Evolutionary conservation across 2,329 filamentous ascomycete genomes (phyloP), one percentile per base, ranked within the genome.

Genomic region (Conoideocrella luteorostrata): DNA sequence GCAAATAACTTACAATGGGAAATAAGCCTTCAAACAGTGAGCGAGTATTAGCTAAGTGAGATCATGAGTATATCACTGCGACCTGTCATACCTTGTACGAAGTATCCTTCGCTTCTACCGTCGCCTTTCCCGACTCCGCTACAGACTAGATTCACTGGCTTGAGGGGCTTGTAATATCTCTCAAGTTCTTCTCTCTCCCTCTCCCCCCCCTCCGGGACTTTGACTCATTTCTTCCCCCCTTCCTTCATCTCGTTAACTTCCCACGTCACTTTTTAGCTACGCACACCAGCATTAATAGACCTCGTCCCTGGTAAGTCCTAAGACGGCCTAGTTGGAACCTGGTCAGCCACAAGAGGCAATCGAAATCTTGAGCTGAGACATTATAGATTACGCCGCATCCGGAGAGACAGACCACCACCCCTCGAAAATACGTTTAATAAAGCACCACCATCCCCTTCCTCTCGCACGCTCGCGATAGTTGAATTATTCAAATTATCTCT

Each of bases 71-170:
- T n/a, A n/a, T n/a, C n/a, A n/a, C n/a, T n/a, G n/a, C n/a, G n/a
- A n/a, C n/a, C n/a, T n/a, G n/a, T 20, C 45, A 3, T 41, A 80
- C 78, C 71, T 79, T 82, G 49, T 77, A 69, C 5, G 66, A 64
- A 2, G 74, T 68, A 47, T 78, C 70, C 41, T 66, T 65, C 11
- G 77, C 76, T 46, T 80, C 77, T 21, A 52, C 57, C 28, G n/a
- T 15, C 4, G 30, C 4, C 3, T 13, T 33, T 33, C 18, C n/a
- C 30, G 30, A 33, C 5, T 9, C 30, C 4, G 13, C 30, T 7
- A 10, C 30, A 33, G n/a, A n/a, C n/a, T n/a, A n/a, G n/a, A n/a
- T n/a, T n/a, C n/a, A n/a, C n/a, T n/a, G n/a, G n/a, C n/a, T n/a
- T n/a, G n/a, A n/a, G n/a, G n/a, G n/a, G n/a, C n/a, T n/a, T n/a